These are phyloP conservation scores for Rhodocollybia butyracea DNA, from an alignment of 768 basidiomycete genomes.

Conservation along the genomic window DNA sequence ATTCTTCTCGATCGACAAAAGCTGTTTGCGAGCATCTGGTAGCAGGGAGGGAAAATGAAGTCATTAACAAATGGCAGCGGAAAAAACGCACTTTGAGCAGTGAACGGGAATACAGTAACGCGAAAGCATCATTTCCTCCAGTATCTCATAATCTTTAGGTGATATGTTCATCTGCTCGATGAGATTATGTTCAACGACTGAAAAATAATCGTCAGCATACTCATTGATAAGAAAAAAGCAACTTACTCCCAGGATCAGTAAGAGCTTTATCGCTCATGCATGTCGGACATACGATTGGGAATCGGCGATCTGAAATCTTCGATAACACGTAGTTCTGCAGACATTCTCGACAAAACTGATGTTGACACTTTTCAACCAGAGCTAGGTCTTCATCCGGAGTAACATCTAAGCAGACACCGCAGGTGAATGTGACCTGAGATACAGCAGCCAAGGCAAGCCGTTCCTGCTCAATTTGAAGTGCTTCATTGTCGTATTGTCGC, in stretches of 20 bases:
- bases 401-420: slow-evolving; percentile 55
- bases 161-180: slow-evolving; percentile 44
- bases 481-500: slow-evolving; percentile 37
- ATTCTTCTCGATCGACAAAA: slow-evolving; percentile 50
- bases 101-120: slow-evolving; percentile 39
- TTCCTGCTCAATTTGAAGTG: slow-evolving; percentile 33
- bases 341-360: slow-evolving; percentile 55
- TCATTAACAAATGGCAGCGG: background rate
- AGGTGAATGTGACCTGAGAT: slow-evolving; percentile 39
- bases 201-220: background rate
- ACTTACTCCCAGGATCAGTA: slow-evolving; percentile 23
- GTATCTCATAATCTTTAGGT: slow-evolving; percentile 35
- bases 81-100: slow-evolving; percentile 44
- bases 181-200: slow-evolving; percentile 17
- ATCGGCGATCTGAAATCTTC: slow-evolving; percentile 50
- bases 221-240: slow-evolving; percentile 15
- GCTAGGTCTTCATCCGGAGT: slow-evolving; percentile 39
- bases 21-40: slow-evolving; percentile 46
- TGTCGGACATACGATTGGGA: slow-evolving; percentile 60
- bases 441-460: slow-evolving; percentile 21
- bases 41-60: background rate
- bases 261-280: slow-evolving; percentile 36
- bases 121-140: slow-evolving; percentile 45
- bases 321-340: slow-evolving; percentile 37
- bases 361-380: slow-evolving; percentile 41